Evolutionary conservation across 129 eudicot genomes (phyloP).

Genomic region (Flaveria ramosissima): DNA sequence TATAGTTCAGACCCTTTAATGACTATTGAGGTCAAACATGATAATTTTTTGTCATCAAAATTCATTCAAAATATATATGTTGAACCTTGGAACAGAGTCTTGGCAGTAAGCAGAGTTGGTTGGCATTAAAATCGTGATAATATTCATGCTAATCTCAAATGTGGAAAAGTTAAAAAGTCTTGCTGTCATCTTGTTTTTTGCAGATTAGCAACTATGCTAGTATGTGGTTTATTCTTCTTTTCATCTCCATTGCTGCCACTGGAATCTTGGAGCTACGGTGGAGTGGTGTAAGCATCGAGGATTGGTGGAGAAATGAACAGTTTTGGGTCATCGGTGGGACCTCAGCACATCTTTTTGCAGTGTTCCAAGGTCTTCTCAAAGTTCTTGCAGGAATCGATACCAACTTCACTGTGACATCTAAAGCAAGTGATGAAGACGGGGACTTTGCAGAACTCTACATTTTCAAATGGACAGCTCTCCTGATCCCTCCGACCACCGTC

Average conservation of each 20-base stretch:
- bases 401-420: conserved; percentile 65
- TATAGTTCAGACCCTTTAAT: not conserved
- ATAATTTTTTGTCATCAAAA: not conserved
- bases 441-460: conserved; percentile 68
- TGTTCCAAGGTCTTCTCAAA: conserved; percentile 66
- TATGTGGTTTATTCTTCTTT: conserved; percentile 58
- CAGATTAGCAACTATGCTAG: conserved; percentile 75
- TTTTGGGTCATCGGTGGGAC: conserved; percentile 82
- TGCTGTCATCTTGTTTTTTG: not conserved
- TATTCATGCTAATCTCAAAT: not conserved
- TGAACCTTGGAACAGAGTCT: not conserved
- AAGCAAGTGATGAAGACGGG: conserved; percentile 58
- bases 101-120: not conserved
- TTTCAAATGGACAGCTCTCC: conserved; percentile 72
- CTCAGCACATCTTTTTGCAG: conserved; percentile 69
- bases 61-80: not conserved
- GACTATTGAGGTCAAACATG: not conserved
- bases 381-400: conserved; percentile 69
- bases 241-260: conserved; percentile 61
- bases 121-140: not conserved
- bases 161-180: not conserved
- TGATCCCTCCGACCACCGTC: conserved; percentile 72
- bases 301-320: conserved; percentile 82
- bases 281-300: conserved; percentile 70
- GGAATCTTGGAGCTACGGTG: conserved; percentile 63